Percentiles rank a stretch among this genome's conserved stretches.
These are phyloP conservation scores for Neocallimastix lanati DNA, from an alignment of 192 early-diverging fungal species.

Conservation along the genomic window DNA sequence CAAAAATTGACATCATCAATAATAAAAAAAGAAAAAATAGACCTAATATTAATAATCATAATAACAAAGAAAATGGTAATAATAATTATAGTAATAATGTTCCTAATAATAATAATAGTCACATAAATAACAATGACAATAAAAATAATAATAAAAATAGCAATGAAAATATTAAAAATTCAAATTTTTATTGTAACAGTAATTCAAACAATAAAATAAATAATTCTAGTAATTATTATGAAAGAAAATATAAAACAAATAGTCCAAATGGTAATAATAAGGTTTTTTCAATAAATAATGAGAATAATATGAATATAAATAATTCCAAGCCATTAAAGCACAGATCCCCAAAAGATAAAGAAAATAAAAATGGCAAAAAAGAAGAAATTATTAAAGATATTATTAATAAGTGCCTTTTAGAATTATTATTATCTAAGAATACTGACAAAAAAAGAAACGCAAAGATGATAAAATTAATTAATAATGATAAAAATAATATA, in stretches of 20 bases:
- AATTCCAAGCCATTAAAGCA: background rate
- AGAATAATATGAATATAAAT: background rate
- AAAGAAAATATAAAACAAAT: background rate
- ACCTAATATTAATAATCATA: background rate
- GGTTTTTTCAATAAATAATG: background rate
- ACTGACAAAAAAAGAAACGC: background rate
- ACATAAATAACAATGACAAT: background rate
- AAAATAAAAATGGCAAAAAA: background rate
- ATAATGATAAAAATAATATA: background rate
- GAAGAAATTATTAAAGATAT: background rate
- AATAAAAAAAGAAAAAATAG: background rate
- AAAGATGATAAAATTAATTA: background rate
- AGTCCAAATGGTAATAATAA: background rate
- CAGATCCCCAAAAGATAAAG: background rate
- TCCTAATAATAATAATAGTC: background rate
- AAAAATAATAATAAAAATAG: background rate
- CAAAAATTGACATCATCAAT: background rate
- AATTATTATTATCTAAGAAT: background rate
- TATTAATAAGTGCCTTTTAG: background rate
- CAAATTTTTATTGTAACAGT: background rate
- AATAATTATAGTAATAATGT: too few species aligned
- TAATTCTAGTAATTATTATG: background rate
- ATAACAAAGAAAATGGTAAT: too few species aligned
- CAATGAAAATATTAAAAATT: background rate
- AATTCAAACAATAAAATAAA: background rate